Evolutionary conservation across 352 stramenopile species (phyloP).

Genomic region (Thraustochytrium sp.): DNA sequence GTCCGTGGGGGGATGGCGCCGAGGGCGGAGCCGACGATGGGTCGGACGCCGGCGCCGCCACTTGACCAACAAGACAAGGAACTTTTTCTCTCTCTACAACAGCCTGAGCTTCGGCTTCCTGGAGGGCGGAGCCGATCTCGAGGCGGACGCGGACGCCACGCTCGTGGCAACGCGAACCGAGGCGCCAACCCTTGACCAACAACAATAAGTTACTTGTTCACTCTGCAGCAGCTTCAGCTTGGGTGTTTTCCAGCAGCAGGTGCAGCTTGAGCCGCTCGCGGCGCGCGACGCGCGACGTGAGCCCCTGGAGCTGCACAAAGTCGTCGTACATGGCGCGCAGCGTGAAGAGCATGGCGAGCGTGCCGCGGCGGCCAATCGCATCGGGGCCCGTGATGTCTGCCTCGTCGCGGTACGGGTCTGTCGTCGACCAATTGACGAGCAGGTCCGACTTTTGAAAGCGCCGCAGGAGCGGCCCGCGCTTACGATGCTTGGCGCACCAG

Average conservation of each 20-base stretch:
- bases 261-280: constrained; percentile 6
- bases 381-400: neutral
- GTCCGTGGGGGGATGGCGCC: neutral
- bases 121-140: too few relatives aligned
- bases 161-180: too few relatives aligned
- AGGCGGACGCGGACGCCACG: too few relatives aligned
- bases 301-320: neutral
- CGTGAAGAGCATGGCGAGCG: constrained; percentile 11
- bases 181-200: too few relatives aligned
- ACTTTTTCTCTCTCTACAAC: neutral
- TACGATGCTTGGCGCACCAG: neutral
- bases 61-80: neutral
- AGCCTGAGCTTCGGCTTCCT: neutral
- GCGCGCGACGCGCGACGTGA: neutral
- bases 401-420: constrained; percentile 9
- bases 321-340: constrained; percentile 1
- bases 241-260: neutral
- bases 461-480: neutral
- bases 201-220: neutral
- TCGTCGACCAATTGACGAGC: constrained; percentile 32
- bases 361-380: neutral
- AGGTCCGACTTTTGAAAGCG: constrained; percentile 29
- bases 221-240: neutral
- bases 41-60: neutral
- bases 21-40: neutral